These are phyloP conservation scores for Phytophthora uliginosa DNA, from an alignment of 352 stramenopile genomes.

Conservation along the genomic window DNA sequence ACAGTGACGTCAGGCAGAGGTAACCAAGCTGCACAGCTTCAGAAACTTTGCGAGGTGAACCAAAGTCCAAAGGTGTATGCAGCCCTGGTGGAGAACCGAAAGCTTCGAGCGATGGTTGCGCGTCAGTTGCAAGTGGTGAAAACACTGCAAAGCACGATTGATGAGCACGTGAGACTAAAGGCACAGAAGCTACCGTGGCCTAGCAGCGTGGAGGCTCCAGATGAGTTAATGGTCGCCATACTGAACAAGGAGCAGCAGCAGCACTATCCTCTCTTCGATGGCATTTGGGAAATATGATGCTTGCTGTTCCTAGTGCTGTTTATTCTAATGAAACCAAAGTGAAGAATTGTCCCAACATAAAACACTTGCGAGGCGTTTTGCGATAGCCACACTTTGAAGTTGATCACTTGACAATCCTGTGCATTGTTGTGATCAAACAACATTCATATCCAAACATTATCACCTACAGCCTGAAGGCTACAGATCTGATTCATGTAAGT, in stretches of 20 bases:
- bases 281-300: not conserved
- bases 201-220: not conserved
- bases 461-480: not conserved
- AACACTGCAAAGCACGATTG: slow-evolving; percentile 18
- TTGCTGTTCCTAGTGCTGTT: not conserved
- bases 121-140: slow-evolving; percentile 15
- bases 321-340: not conserved
- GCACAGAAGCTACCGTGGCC: slow-evolving; percentile 18
- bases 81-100: slow-evolving; percentile 22
- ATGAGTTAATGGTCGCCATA: slow-evolving; percentile 18
- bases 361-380: not conserved
- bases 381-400: no score
- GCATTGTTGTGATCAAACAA: not conserved
- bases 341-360: not conserved
- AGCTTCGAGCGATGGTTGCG: slow-evolving; percentile 19
- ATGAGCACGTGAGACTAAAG: slow-evolving; percentile 12
- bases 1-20: not conserved
- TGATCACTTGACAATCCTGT: no score
- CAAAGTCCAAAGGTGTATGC: slow-evolving; percentile 1
- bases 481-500: no score
- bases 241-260: not conserved
- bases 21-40: not conserved
- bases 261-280: not conserved
- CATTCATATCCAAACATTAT: not conserved
- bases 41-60: not conserved